Evolutionary conservation across 257 asterid species (phyloP), one percentile per base, ranked within the genome.

Genomic region (Lycium barbarum): DNA sequence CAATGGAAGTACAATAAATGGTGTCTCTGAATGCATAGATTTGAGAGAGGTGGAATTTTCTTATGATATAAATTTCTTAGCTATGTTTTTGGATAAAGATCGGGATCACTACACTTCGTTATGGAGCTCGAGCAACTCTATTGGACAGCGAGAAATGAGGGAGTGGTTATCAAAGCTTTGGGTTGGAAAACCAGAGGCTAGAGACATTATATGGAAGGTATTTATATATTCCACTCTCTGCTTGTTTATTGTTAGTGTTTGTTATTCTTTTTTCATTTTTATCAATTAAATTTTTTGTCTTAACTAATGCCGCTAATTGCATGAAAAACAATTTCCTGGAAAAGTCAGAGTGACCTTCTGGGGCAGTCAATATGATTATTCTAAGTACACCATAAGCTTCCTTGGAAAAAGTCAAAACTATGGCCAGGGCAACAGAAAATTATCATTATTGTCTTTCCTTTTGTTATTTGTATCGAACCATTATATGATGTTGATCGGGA

Each of bases 131-230:
- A 88, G 98, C 85, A 97, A 95, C 88, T 88, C 92, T 88, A 95
- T 97, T 81, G 99, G 97, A 83, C 98, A 95, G 83, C 90, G 99
- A 86, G 98, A 97, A 92, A 90, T 97, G 98, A 90, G 99, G 90
- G 95, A 87, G 85, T 97, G 98, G 99, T 87, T 95, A 59, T 89
- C 89, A 83, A 95, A 89, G 88, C 99, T 95, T 81, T 97, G 99
- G 99, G 87, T 89, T 68, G 87, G 87, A 84, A 92, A 91, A 86
- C 98, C 98, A 40, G 94, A 79, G 83, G 89, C 90, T 76, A 90
- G 98, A 88, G 97, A 92, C 89, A 92, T 95, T 79, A 87, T 95
- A 84, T 97, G 99, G 99, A 95, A 93, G 99, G 99, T 97, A 93
- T 78, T 33, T 22, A 73, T 45, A 70, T 83, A 79, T 83, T 81